Conservation (phyloP, 179 eudicot genomes). For the Beta corolliflora region DNA sequence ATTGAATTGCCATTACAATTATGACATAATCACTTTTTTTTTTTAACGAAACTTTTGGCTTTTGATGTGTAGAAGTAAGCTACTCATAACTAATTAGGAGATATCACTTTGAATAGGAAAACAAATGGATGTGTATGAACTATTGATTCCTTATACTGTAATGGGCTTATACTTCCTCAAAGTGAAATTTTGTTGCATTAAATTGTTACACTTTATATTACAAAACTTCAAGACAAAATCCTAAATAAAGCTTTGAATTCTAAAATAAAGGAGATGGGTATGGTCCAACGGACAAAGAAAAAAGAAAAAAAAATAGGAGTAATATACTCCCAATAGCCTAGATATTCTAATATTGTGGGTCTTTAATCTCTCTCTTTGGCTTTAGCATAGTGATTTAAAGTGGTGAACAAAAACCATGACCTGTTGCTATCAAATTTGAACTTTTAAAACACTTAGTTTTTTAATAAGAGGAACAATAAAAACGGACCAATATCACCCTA, state of each 20-base stretch:
- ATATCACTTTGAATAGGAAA: no score
- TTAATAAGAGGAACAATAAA: not conserved
- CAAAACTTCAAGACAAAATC: not conserved
- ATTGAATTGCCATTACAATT: no score
- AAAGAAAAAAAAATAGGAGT: not conserved
- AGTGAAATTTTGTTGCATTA: not conserved
- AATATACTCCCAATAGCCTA: slow-evolving; percentile 9
- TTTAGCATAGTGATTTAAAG: slow-evolving; percentile 27
- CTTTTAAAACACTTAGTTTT: not conserved
- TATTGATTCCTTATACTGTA: not conserved
- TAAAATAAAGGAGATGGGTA: not conserved
- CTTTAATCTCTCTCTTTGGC: slow-evolving; percentile 23
- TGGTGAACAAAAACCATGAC: slow-evolving; percentile 11
- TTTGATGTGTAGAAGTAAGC: no score
- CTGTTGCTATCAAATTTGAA: slow-evolving; percentile 32
- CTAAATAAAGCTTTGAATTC: not conserved
- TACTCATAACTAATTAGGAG: no score
- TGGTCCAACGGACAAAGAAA: slow-evolving; percentile 28
- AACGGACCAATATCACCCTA: not conserved
- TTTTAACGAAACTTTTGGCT: no score
- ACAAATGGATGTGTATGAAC: no score
- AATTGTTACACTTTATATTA: no score
- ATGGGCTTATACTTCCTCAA: not conserved
- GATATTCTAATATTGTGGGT: slow-evolving; percentile 11
- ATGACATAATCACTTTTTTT: no score